Evolutionary conservation across 176 grass and related monocot species (phyloP), one percentile per base, ranked within the genome.

Genomic region (Dactylis glomerata): DNA sequence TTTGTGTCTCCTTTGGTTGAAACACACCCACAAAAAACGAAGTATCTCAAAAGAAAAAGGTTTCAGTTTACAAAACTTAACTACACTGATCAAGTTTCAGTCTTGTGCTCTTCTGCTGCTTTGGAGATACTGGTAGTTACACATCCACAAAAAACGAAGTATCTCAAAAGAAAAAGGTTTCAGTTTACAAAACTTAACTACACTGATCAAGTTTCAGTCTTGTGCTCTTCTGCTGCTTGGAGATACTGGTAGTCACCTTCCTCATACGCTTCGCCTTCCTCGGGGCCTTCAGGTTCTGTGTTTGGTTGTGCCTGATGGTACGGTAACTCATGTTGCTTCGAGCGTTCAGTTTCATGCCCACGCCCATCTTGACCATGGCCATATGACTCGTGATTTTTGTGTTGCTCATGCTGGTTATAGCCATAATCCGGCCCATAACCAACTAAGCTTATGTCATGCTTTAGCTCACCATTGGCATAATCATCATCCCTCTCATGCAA

Each of bases 241-340:
- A 85, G 82, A 86, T 93, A 88, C 61, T 77, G 91, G 81, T 95
- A 98, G 69, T 95, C 93, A 26, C 89, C 91, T 76, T 95, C 96
- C 58, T 95, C 96, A 1, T 86, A 91, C 36, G 96, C 96, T 86
- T 98, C 96, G 0, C 96, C 96, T 84, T 94, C 96, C 73, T 98
- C 96, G 38, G 88, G 96, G 42, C 87, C 86, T 68, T 98, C 96
- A 77, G 84, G 63, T 85, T 85, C 89, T 75, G 61, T 74, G 59
- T 49, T 84, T 32, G 81, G 67, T 58, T 84, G 87, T n/a, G 14
- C 31, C 15, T 85, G 81, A 83, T 92, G 88, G 34, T 92, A 86
- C 51, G 86, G 87, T 5, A 51, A 74, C 9, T 89, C 89, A 73
- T 81, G 88, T 45, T 63, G 40, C 79, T 77, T 90, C 37, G 82